Base-by-base conservation (phyloP, 768 basidiomycete species). In the Leccinum rimulosum region DNA sequence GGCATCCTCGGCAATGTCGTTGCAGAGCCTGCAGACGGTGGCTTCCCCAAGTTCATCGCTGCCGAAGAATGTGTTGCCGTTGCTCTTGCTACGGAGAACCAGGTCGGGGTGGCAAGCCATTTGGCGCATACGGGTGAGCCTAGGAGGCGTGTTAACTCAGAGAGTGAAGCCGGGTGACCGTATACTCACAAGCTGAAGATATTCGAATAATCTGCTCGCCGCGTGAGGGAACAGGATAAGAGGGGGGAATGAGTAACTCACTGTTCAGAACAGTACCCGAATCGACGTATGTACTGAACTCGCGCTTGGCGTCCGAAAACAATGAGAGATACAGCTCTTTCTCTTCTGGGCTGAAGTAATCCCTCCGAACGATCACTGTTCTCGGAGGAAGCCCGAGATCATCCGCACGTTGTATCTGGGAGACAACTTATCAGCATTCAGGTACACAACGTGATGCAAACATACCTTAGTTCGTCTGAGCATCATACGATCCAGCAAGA, bases 21-120 rank as follows among this genome's bases (percentile, higher is more conserved):
- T 93, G 74, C 97, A 99, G n/a, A 99, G 76, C 56, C 97, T 83
- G 69, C 97, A 99, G 8, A 98, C 84, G 0, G 91, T 89, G 3
- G 87, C 88, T 71, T 96, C 93, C 11, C 80, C 82, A 6, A 79
- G 69, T 31, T 88, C 83, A 19, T 85, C 82, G 30, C 72, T 71
- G 7, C 79, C 71, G n/a, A 74, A 59, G 66, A 92, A 91, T 50
- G 79, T 77, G 11, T 77, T 78, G 1, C 84, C 82, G 58, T 91
- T 93, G 25, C 81, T 89, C 77, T 89, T 95, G 77, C 89, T 91
- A 53, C 90, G 83, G 19, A 98, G 79, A 14, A 98, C 95, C 35
- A 98, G 82, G 71, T 98, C 96, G 6, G 96, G 96, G 69, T 93
- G 93, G 64, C 93, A 94, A 6, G 91, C 93, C 91, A 94, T 91